Percentiles rank a stretch among this genome's conserved stretches.
Conservation (phyloP, 495 filamentous ascomycete genomes). For the Viridothelium virens region DNA sequence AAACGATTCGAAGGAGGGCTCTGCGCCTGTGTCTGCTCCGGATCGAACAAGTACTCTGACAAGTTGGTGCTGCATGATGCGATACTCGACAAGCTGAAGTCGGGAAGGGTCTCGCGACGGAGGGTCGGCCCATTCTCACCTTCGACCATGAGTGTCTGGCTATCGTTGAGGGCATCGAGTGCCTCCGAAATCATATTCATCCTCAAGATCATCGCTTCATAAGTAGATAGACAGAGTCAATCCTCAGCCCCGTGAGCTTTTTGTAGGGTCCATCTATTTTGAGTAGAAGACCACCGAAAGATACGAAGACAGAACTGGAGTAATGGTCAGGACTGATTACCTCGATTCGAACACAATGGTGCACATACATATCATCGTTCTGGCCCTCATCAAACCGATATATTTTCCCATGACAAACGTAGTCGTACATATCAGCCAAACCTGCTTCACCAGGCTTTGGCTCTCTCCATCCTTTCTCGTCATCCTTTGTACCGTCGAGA, state of each 20-base stretch:
- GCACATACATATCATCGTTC: slow-evolving; percentile 72
- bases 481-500: slow-evolving; percentile 71
- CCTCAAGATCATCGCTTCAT: slow-evolving; percentile 64
- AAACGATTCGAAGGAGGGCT: neutral
- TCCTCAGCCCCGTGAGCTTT: slow-evolving; percentile 80
- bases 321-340: slow-evolving; percentile 19
- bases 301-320: slow-evolving; percentile 78
- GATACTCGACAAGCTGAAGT: neutral
- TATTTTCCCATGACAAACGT: slow-evolving; percentile 95
- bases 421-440: slow-evolving; percentile 88
- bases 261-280: slow-evolving; percentile 90
- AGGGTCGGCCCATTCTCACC: slow-evolving; percentile 9
- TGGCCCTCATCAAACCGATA: slow-evolving; percentile 90
- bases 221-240: slow-evolving; percentile 89
- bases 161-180: neutral
- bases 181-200: neutral
- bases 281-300: slow-evolving; percentile 85
- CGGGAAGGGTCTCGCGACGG: neutral
- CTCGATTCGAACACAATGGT: neutral
- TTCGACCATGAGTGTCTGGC: neutral
- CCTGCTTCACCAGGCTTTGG: slow-evolving; percentile 62
- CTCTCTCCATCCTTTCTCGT: slow-evolving; percentile 68
- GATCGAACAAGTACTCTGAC: neutral
- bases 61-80: neutral
- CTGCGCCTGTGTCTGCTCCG: neutral